Conservation (phyloP, 306 rosid genomes). For the Quercus robur region DNA sequence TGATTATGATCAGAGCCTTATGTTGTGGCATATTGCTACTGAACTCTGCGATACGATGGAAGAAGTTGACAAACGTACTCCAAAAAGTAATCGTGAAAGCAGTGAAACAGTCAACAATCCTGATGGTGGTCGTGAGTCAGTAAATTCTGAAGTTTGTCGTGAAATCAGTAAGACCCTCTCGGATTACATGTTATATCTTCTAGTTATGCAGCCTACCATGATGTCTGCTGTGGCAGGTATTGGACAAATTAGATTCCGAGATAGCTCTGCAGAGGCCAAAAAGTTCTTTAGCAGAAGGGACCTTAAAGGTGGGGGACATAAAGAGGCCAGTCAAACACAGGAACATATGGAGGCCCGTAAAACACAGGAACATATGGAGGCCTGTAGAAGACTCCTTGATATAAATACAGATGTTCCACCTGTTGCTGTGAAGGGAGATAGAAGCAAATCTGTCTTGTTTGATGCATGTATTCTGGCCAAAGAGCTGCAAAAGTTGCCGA, state of each 20-base stretch:
- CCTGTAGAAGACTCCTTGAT: background rate
- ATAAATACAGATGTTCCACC: background rate
- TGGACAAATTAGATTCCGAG: slow-evolving; percentile 25
- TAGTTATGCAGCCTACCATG: slow-evolving; percentile 30
- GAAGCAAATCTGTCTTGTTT: slow-evolving; percentile 15
- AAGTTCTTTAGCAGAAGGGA: background rate
- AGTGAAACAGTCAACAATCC: accelerated
- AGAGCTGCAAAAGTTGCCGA: too few relatives aligned
- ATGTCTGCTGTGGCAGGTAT: slow-evolving; percentile 34
- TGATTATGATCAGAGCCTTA: slow-evolving; percentile 30
- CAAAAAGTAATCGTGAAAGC: too few relatives aligned
- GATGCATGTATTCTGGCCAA: slow-evolving; percentile 20
- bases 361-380: background rate
- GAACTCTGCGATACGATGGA: slow-evolving; percentile 14
- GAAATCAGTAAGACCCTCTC: slow-evolving; percentile 23
- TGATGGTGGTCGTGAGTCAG: too few relatives aligned
- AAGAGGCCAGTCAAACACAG: too few relatives aligned
- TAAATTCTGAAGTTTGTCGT: background rate
- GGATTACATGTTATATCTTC: slow-evolving; percentile 41
- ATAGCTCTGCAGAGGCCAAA: slow-evolving; percentile 19
- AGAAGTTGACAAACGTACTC: background rate
- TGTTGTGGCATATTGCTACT: slow-evolving; percentile 47
- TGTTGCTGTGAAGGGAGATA: background rate
- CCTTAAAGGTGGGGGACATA: too few relatives aligned
- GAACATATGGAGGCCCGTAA: background rate